These are phyloP conservation scores for Aspergillus alliaceus DNA, from an alignment of 2,329 filamentous ascomycete species.

Conservation along the genomic window DNA sequence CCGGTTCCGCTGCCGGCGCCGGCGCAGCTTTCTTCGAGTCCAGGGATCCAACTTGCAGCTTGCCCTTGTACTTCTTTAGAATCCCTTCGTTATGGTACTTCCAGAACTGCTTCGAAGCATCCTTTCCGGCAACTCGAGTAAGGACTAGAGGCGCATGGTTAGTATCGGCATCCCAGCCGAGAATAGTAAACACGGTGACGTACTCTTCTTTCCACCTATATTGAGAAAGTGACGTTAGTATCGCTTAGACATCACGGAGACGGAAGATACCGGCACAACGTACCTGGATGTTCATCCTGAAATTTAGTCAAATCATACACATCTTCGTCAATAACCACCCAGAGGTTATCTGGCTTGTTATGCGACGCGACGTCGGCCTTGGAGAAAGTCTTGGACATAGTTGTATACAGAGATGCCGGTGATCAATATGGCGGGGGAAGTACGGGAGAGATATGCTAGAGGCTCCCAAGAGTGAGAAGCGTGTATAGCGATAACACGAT, in stretches of 20 bases:
- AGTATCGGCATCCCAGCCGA: constrained; percentile 11
- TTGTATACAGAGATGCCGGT: constrained; percentile 43
- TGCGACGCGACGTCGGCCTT: constrained; percentile 84
- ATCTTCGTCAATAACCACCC: constrained; percentile 89
- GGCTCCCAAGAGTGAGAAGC: not conserved
- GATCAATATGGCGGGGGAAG: not conserved
- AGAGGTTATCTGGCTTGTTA: constrained; percentile 82
- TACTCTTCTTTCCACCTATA: constrained; percentile 70
- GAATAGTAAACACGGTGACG: constrained; percentile 21
- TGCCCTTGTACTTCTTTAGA: constrained; percentile 62
- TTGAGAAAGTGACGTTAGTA: constrained; percentile 15
- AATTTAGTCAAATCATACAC: constrained; percentile 94
- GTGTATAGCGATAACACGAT: not conserved
- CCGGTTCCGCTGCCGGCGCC: constrained; percentile 48
- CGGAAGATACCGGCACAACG: constrained; percentile 8
- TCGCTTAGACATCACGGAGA: not conserved
- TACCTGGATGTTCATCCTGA: constrained; percentile 74
- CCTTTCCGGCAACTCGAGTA: constrained; percentile 64
- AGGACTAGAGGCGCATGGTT: constrained; percentile 50
- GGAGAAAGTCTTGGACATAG: constrained; percentile 91
- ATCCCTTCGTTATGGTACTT: constrained; percentile 64
- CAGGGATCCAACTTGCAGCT: constrained; percentile 69
- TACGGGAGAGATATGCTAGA: not conserved
- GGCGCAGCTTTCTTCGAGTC: constrained; percentile 73
- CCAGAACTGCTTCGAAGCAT: constrained; percentile 69